phyloP scores from a whole-genome alignment of 1,284 basidiomycete species.

The Cryptococcus sp. region DNA sequence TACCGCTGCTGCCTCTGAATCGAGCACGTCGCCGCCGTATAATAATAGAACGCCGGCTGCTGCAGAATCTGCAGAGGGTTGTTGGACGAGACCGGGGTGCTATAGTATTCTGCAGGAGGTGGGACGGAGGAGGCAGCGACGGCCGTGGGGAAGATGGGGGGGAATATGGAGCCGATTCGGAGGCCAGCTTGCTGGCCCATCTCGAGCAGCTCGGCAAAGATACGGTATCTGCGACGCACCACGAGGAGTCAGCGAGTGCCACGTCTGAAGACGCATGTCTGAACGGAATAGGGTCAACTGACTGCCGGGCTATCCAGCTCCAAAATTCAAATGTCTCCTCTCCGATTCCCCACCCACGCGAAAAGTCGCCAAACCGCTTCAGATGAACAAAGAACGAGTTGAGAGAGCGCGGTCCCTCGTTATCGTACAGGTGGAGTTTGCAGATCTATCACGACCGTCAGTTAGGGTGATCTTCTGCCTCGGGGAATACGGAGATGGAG shows the following conservation, averaged over 20 bases:
- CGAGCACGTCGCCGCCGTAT: conserved; percentile 77
- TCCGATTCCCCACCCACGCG: conserved; percentile 93
- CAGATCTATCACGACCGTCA: conserved; percentile 59
- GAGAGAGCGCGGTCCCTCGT: conserved; percentile 71
- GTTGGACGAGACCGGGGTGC: conserved; percentile 37
- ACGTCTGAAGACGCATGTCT: too few relatives aligned
- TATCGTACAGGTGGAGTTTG: conserved; percentile 83
- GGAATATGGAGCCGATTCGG: conserved; percentile 57
- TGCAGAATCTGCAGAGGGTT: conserved; percentile 61
- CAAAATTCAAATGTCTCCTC: conserved; percentile 95
- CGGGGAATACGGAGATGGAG: background rate
- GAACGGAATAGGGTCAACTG: conserved; percentile 46
- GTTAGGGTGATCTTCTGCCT: background rate
- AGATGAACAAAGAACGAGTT: conserved; percentile 79
- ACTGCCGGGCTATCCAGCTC: conserved; percentile 94
- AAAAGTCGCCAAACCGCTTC: conserved; percentile 79
- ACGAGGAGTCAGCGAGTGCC: conserved; percentile 60
- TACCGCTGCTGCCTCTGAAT: conserved; percentile 69
- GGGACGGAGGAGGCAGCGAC: conserved; percentile 14
- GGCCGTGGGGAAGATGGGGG: conserved; percentile 40
- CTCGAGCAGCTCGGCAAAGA: conserved; percentile 82
- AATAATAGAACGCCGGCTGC: conserved; percentile 87
- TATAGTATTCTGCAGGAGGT: conserved; percentile 34
- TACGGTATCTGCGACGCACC: conserved; percentile 63
- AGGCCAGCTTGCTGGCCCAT: conserved; percentile 69